Evolutionary conservation across 768 basidiomycete genomes (phyloP).

Genomic region (Butyriboletus loyo): DNA sequence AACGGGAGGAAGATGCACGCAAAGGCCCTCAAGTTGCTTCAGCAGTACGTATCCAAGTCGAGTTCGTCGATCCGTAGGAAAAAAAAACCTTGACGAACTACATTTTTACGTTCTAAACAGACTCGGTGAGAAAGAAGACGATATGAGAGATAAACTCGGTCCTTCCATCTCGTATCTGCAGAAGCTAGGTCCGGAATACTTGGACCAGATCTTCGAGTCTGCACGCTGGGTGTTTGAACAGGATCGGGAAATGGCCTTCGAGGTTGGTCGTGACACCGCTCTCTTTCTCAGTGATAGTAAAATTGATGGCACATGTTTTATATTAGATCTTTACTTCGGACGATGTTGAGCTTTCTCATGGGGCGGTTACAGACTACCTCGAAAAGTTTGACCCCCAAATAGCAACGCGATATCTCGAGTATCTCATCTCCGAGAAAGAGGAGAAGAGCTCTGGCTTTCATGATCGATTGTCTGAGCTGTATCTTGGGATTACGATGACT

Average conservation of each 20-base stretch:
- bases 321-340: slow-evolving; percentile 91
- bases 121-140: slow-evolving; percentile 73
- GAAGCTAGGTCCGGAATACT: slow-evolving; percentile 79
- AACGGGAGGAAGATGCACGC: slow-evolving; percentile 94
- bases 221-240: slow-evolving; percentile 84
- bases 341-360: slow-evolving; percentile 84
- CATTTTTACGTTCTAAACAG: slow-evolving; percentile 38
- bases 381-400: slow-evolving; percentile 66
- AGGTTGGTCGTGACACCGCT: slow-evolving; percentile 42
- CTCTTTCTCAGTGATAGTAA: not conserved
- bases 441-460: slow-evolving; percentile 73
- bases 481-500: slow-evolving; percentile 63
- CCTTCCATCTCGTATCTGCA: slow-evolving; percentile 90
- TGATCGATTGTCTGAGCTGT: slow-evolving; percentile 86
- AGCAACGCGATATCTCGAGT: slow-evolving; percentile 81
- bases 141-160: slow-evolving; percentile 71
- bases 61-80: not conserved
- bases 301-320: not conserved
- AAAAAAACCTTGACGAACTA: not conserved
- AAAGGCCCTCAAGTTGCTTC: slow-evolving; percentile 80
- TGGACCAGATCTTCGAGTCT: slow-evolving; percentile 77
- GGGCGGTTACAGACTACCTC: slow-evolving; percentile 73
- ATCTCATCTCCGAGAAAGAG: slow-evolving; percentile 68
- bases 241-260: slow-evolving; percentile 69
- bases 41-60: slow-evolving; percentile 54